Evolutionary conservation across 1,284 basidiomycete species (phyloP), one percentile per base, ranked within the genome.

Genomic region (Tranzscheliella williamsii): DNA sequence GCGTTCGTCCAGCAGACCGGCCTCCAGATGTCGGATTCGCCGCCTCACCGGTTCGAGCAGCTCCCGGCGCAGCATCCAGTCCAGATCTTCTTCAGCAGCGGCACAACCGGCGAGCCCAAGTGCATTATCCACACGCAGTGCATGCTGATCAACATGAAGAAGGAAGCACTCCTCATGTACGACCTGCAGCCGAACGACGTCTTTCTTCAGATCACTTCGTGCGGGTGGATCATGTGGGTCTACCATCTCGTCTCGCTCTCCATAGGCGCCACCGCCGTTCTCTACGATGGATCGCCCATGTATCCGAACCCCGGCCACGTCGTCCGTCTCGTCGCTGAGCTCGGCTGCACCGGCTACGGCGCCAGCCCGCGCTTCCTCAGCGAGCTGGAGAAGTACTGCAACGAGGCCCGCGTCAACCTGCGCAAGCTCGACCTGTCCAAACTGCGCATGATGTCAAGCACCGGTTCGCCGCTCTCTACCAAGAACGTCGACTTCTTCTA

Each of bases 81-180:
- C 24, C 74, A 72, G 61, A 76, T 78, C 53, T 70, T 78, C 38
- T 78, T 75, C 48, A 60, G 61, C 3, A 68, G 63, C 0, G 79
- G 79, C 2, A 79, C 79, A 2, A 80, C 79, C 0, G 79, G 79
- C 16, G 74, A 78, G 46, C 79, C 79, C 16, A 79, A 79, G 58
- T 66, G 67, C 16, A 79, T 79, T 50, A 62, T 72, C 7, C 72
- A 76, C 38, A 55, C 51, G 4, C 67, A 70, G 11, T 69, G 69
- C 24, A 53, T 74, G 45, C 41, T 74, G 35, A 37, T 58, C 27
- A 56, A 53, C 42, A 43, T 33, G 42, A 67, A 60, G 31, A 63
- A 63, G 29, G 64, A 67, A 35, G 46, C 48, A 11, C 20, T 67
- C 27, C 45, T 72, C 8, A 55, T 66, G 40, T 23, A 51, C n/a